A percentile compares a stretch with the other conserved stretches of the same genome.
phyloP scores from a whole-genome alignment of 2,329 filamentous ascomycete genomes.

The Botrytis pseudocinerea region DNA sequence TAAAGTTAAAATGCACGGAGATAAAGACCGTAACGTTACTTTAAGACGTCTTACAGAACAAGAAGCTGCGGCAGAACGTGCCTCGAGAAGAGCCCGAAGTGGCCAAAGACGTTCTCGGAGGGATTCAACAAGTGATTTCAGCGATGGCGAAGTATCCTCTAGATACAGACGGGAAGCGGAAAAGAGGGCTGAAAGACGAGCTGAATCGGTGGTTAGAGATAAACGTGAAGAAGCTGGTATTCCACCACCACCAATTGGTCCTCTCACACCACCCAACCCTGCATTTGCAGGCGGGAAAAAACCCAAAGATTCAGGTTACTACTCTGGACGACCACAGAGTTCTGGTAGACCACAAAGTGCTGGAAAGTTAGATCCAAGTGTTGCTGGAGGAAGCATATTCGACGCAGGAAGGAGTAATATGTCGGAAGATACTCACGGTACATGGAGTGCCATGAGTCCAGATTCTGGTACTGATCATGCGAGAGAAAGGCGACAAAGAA shows the following conservation, averaged over 20 bases:
- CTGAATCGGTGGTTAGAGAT: constrained; percentile 41
- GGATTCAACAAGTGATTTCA: constrained; percentile 57
- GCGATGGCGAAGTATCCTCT: constrained; percentile 55
- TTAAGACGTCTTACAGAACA: constrained; percentile 61
- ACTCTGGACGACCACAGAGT: constrained; percentile 50
- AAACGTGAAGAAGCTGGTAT: constrained; percentile 36
- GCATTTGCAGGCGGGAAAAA: constrained; percentile 54
- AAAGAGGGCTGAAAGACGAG: constrained; percentile 30
- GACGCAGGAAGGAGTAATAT: constrained; percentile 31
- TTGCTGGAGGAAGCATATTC: constrained; percentile 19
- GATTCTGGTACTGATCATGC: constrained; percentile 38
- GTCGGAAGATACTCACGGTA: constrained; percentile 38
- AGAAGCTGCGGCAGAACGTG: constrained; percentile 50
- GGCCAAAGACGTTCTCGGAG: constrained; percentile 46
- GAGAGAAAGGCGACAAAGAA: constrained; percentile 56
- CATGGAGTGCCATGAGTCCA: constrained; percentile 41
- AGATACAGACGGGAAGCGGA: constrained; percentile 57
- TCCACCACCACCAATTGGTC: constrained; percentile 40
- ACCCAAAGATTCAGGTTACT: constrained; percentile 63
- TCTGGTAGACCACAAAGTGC: constrained; percentile 33
- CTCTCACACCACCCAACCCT: constrained; percentile 57
- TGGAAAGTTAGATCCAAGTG: constrained; percentile 32
- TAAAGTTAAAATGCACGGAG: constrained; percentile 61
- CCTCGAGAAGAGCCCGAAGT: constrained; percentile 35
- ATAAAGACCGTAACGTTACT: constrained; percentile 61